phyloP scores from a whole-genome alignment of 1,139 yeast genomes.

The Suhomyces guaymorum region DNA sequence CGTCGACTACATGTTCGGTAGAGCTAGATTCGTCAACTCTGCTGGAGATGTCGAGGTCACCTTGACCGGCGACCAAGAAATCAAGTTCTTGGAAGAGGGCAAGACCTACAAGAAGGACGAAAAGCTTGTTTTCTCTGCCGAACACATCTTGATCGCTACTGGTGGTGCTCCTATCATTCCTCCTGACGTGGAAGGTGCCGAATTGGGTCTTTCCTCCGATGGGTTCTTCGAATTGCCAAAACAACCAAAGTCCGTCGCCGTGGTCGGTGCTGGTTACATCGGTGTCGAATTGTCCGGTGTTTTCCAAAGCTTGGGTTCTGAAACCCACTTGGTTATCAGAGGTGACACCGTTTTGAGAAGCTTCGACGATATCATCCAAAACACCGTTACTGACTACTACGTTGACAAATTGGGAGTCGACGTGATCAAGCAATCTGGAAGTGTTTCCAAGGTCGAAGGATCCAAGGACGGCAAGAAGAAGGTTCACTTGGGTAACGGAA shows the following conservation, averaged over 20 bases:
- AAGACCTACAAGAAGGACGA: conserved; percentile 45
- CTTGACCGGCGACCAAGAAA: conserved; percentile 44
- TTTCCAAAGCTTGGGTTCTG: conserved; percentile 84
- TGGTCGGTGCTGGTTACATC: conserved; percentile 97
- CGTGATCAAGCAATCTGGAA: conserved; percentile 64
- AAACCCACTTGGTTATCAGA: conserved; percentile 84
- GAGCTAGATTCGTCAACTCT: conserved; percentile 66
- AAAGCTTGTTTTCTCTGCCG: conserved; percentile 68
- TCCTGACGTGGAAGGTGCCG: conserved; percentile 71
- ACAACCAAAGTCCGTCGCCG: conserved; percentile 90
- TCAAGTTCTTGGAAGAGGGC: conserved; percentile 34
- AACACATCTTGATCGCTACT: conserved; percentile 82
- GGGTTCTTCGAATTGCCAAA: conserved; percentile 79
- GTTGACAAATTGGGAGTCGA: conserved; percentile 73
- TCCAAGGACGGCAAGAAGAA: conserved; percentile 60
- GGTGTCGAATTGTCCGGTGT: conserved; percentile 96
- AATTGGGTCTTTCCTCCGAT: conserved; percentile 83
- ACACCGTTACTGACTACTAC: conserved; percentile 77
- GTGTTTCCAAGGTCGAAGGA: conserved; percentile 63
- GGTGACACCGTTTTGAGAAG: conserved; percentile 87
- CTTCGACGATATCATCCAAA: conserved; percentile 81
- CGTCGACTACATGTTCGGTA: conserved; percentile 86
- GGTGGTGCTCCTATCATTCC: conserved; percentile 88
- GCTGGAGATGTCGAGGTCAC: conserved; percentile 79
- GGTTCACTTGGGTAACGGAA: conserved; percentile 57